Base-by-base conservation (phyloP, 257 asterid species). In the Solanum acaule region DNA sequence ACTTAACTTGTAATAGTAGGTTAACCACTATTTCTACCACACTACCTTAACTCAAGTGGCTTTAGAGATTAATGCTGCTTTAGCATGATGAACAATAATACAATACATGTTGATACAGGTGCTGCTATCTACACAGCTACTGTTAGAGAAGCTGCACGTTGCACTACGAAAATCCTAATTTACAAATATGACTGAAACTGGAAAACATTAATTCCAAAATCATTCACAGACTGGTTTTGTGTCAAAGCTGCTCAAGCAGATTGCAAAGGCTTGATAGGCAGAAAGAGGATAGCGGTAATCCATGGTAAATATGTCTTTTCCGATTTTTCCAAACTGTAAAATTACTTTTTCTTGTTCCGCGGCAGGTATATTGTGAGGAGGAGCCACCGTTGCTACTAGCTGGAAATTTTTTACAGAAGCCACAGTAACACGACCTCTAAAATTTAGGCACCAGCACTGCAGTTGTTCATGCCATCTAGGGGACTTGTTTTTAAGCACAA, bases 381-480 rank as follows among this genome's bases (percentile, higher is more conserved):
- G 87, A 83, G 86, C 88, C 44, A 86, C 86, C 6, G 86, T 22
- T 68, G 92, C 90, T n/a, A 88, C 90, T 31, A 90, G 84, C 88
- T 88, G 90, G 78, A 90, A 90, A 40, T 88, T 90, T 75, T 90
- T 88, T 22, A 90, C 90, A 7, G 90, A 90, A 88, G 92, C 90
- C 59, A 90, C 92, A 20, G 90, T 90, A 79, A 90, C 91, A 22
- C 90, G 87, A 34, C 91, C 90, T 85, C 86, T 85, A 61, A 90
- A 90, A 49, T 90, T 88, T 71, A 88, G 85, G 86, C 90, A 90
- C 92, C 92, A 86, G 65, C 92, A 88, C 67, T 88, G 90, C 73
- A 90, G 10, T 87, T 90, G 92, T 68, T 90, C 92, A 79, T 90
- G 92, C 92, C 92, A 90, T 83, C 90, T 81, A 34, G 92, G 89